phyloP scores from a whole-genome alignment of 2,329 filamentous ascomycete species.

The Nemania diffusa region DNA sequence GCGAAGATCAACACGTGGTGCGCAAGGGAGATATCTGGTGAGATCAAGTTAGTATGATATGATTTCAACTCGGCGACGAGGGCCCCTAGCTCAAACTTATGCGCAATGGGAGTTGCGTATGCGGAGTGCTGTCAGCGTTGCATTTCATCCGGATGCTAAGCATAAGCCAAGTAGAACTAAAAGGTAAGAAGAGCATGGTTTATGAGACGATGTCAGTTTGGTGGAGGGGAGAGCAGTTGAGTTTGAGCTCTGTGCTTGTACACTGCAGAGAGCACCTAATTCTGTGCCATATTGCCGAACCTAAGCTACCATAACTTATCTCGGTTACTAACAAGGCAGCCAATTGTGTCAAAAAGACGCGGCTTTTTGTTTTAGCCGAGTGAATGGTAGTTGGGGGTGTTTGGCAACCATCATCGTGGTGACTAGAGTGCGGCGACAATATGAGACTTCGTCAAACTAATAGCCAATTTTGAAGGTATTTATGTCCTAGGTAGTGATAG shows the following conservation, averaged over 20 bases:
- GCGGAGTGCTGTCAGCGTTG: background rate
- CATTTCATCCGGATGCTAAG: background rate
- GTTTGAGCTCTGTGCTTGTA: background rate
- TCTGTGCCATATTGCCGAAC: background rate
- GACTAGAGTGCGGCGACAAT: background rate
- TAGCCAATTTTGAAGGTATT: background rate
- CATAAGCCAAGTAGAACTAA: background rate
- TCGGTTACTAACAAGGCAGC: background rate
- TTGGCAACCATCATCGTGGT: background rate
- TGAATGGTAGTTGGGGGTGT: background rate
- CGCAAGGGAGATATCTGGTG: background rate
- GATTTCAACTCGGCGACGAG: background rate
- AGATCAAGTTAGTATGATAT: background rate
- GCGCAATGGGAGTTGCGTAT: background rate
- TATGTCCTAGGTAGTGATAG: background rate
- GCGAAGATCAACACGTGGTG: background rate
- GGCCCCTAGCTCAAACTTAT: background rate
- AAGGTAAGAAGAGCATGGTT: background rate
- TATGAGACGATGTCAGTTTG: background rate
- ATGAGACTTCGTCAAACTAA: background rate
- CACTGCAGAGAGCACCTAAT: background rate
- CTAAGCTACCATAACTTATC: too few species aligned
- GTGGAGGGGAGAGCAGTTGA: background rate
- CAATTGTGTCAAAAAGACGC: background rate
- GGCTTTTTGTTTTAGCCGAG: background rate